Conservation (phyloP, 2,329 filamentous ascomycete species). For the Zymoseptoria crescenta region DNA sequence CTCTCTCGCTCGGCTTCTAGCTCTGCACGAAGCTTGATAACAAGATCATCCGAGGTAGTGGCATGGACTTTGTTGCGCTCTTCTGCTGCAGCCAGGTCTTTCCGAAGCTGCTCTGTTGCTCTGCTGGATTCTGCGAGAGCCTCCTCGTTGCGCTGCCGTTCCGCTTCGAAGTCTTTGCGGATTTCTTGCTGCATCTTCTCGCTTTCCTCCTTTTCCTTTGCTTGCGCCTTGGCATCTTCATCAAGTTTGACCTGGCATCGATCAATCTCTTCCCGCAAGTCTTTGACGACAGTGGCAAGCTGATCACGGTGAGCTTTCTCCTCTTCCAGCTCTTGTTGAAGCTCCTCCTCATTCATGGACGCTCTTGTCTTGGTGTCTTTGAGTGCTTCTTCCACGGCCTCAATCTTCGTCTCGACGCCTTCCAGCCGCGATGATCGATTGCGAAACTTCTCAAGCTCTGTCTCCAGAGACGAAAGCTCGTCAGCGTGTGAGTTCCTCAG, state of each 20-base stretch:
- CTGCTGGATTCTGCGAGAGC: conserved; percentile 7
- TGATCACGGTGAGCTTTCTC: conserved; percentile 26
- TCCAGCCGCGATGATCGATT: conserved; percentile 18
- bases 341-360: conserved; percentile 23
- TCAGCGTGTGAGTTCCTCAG: conserved; percentile 17
- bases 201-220: conserved; percentile 20
- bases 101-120: background rate
- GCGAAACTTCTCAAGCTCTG: conserved; percentile 22
- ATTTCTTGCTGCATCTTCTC: conserved; percentile 15
- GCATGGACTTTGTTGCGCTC: background rate
- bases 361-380: conserved; percentile 22
- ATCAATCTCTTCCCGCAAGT: conserved; percentile 29
- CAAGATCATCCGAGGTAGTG: background rate
- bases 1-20: too few species aligned
- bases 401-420: conserved; percentile 27
- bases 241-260: conserved; percentile 28
- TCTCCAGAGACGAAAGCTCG: conserved; percentile 18
- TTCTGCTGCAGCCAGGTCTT: background rate
- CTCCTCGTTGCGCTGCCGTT: conserved; percentile 8
- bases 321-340: conserved; percentile 23
- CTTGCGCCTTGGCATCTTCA: conserved; percentile 26
- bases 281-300: conserved; percentile 25
- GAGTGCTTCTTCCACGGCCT: conserved; percentile 26
- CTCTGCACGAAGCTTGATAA: background rate
- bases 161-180: conserved; percentile 20